A percentile compares a stretch with the other conserved stretches of the same genome.
These are phyloP conservation scores for Lodderomyces jiufengensis DNA, from an alignment of 1,139 yeast species.

Conservation along the genomic window DNA sequence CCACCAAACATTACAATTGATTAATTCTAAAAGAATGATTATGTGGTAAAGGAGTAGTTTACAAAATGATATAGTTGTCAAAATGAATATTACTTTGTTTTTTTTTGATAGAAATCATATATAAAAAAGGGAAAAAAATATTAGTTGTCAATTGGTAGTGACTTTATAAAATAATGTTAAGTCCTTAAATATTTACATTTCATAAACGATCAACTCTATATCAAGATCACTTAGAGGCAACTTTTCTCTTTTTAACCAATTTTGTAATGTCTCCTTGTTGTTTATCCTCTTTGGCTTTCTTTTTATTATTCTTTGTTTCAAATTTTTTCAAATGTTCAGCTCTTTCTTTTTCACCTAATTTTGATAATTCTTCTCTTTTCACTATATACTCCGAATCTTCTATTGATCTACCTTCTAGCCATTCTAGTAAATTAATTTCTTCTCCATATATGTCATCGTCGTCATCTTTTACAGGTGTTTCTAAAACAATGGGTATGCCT, in stretches of 20 bases:
- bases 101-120: too few relatives aligned
- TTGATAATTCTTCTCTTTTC: constrained; percentile 49
- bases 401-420: constrained; percentile 53
- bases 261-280: constrained; percentile 16
- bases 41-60: too few relatives aligned
- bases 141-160: background rate
- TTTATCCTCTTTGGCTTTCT: constrained; percentile 16
- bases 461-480: constrained; percentile 73
- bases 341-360: constrained; percentile 57
- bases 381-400: constrained; percentile 55
- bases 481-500: constrained; percentile 78
- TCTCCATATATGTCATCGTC: constrained; percentile 61
- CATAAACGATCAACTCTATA: too few relatives aligned
- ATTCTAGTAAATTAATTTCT: constrained; percentile 74
- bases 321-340: constrained; percentile 44
- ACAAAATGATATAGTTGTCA: too few relatives aligned
- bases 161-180: too few relatives aligned
- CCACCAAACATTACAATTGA: constrained; percentile 41
- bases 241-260: constrained; percentile 14
- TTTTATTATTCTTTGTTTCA: constrained; percentile 33
- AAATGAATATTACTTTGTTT: too few relatives aligned
- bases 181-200: too few relatives aligned
- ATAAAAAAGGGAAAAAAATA: too few relatives aligned
- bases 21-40: constrained; percentile 3
- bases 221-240: background rate